A percentile compares a stretch with the other conserved stretches of the same genome.
Evolutionary conservation across 257 asterid species (phyloP).

Genomic region (Solanum piurae): DNA sequence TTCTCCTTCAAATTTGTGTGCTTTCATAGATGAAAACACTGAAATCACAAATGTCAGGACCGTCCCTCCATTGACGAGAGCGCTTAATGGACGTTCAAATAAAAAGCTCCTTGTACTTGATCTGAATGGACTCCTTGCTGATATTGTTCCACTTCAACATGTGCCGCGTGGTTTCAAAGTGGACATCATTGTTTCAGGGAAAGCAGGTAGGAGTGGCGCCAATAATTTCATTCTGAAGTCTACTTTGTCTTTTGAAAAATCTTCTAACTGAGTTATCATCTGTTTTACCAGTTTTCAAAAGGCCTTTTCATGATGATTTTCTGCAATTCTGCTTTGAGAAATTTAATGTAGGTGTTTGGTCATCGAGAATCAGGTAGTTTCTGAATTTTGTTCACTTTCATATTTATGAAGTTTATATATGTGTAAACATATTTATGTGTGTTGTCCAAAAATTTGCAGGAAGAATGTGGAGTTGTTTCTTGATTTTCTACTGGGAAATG

Average conservation of each 20-base stretch:
- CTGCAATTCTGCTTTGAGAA: slow-evolving; percentile 68
- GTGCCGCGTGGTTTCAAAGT: slow-evolving; percentile 41
- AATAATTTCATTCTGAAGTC: background rate
- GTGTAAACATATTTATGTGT: background rate
- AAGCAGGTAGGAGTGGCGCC: slow-evolving; percentile 39
- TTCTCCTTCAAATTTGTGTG: slow-evolving; percentile 7
- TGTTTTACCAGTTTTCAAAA: slow-evolving; percentile 60
- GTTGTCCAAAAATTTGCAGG: slow-evolving; percentile 39
- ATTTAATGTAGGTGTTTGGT: slow-evolving; percentile 75
- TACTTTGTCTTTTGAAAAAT: background rate
- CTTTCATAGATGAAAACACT: slow-evolving; percentile 7
- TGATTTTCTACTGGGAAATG: slow-evolving; percentile 53
- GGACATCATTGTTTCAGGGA: slow-evolving; percentile 39
- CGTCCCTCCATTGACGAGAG: slow-evolving; percentile 5
- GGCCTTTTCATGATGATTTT: slow-evolving; percentile 76
- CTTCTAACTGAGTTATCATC: slow-evolving; percentile 13
- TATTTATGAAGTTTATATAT: background rate
- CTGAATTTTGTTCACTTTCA: slow-evolving; percentile 13
- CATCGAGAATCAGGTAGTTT: slow-evolving; percentile 69
- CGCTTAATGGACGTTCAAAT: slow-evolving; percentile 3
- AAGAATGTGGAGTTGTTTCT: slow-evolving; percentile 52
- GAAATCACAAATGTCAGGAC: slow-evolving; percentile 1
- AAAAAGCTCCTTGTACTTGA: slow-evolving; percentile 90
- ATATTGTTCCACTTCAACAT: slow-evolving; percentile 32
- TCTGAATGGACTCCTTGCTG: slow-evolving; percentile 70